Evolutionary conservation across 2,329 filamentous ascomycete species (phyloP).

Genomic region (Cytospora schulzeri): DNA sequence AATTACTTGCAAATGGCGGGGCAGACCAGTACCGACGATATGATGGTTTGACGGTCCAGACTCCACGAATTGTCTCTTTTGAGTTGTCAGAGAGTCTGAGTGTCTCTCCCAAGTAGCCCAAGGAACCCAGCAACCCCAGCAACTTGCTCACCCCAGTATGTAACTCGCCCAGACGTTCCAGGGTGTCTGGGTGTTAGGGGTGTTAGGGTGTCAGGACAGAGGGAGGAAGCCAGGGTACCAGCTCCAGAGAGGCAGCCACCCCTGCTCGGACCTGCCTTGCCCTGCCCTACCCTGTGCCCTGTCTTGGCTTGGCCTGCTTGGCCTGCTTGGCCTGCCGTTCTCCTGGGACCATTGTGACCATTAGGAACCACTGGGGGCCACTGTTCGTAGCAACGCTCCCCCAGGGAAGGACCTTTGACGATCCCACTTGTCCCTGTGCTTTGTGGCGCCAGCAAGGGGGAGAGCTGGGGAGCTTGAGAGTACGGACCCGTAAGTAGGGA

Average conservation of each 20-base stretch:
- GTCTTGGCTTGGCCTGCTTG: background rate
- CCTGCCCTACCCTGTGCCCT: background rate
- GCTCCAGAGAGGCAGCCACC: background rate
- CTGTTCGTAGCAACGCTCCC: background rate
- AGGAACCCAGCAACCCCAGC: too few relatives aligned
- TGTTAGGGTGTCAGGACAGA: too few relatives aligned
- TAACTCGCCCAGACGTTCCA: too few relatives aligned
- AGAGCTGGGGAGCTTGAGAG: background rate
- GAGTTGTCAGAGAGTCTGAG: too few relatives aligned
- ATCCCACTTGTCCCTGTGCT: background rate
- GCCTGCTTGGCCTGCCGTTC: background rate
- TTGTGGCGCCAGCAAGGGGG: background rate
- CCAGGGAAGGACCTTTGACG: background rate
- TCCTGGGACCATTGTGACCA: background rate
- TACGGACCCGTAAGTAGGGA: too few relatives aligned
- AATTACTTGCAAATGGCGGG: background rate
- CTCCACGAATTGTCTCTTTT: background rate
- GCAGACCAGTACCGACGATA: background rate
- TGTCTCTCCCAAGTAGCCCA: background rate
- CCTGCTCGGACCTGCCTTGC: conserved; percentile 1
- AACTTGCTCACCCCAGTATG: too few relatives aligned
- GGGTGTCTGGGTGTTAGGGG: too few relatives aligned
- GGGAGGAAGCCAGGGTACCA: background rate
- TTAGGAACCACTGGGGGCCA: background rate
- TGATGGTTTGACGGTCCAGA: background rate